A percentile compares a stretch with the other conserved stretches of the same genome.
Conservation (phyloP, 257 asterid genomes). For the Plantago elongata region DNA sequence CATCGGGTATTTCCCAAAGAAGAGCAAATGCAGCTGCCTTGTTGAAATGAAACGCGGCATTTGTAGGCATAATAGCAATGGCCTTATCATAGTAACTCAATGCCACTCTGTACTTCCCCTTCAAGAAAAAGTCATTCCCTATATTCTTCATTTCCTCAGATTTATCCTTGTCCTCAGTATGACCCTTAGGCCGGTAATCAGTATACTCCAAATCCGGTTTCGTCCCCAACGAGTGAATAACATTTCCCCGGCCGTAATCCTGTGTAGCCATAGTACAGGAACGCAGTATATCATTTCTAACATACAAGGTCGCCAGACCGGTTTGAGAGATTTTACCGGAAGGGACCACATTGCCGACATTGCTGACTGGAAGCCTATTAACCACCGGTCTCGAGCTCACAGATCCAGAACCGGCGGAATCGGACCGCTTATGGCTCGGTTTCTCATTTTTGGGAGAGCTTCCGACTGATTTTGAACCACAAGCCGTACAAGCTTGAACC, state of each 20-base stretch:
- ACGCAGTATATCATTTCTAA: constrained; percentile 36
- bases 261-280: constrained; percentile 29
- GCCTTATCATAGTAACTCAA: constrained; percentile 73
- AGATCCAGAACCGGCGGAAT: constrained; percentile 50
- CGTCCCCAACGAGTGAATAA: constrained; percentile 38
- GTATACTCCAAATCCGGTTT: not conserved
- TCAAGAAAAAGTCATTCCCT: constrained; percentile 69
- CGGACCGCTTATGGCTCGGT: constrained; percentile 53
- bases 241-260: constrained; percentile 64
- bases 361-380: constrained; percentile 58
- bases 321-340: constrained; percentile 56
- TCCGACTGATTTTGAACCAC: constrained; percentile 65
- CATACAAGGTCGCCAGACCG: constrained; percentile 29
- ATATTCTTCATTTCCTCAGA: constrained; percentile 75
- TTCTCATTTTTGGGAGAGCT: constrained; percentile 42
- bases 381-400: constrained; percentile 44
- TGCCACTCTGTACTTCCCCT: constrained; percentile 66
- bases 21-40: constrained; percentile 77
- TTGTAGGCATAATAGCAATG: constrained; percentile 53
- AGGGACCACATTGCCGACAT: constrained; percentile 82
- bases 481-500: constrained; percentile 24
- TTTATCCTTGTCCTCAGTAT: no score
- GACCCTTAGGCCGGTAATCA: no score
- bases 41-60: constrained; percentile 70
- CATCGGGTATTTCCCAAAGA: constrained; percentile 42